A percentile compares a stretch with the other conserved stretches of the same genome.
phyloP scores from a whole-genome alignment of 352 stramenopile genomes.

The Elongisporangium undulatum region DNA sequence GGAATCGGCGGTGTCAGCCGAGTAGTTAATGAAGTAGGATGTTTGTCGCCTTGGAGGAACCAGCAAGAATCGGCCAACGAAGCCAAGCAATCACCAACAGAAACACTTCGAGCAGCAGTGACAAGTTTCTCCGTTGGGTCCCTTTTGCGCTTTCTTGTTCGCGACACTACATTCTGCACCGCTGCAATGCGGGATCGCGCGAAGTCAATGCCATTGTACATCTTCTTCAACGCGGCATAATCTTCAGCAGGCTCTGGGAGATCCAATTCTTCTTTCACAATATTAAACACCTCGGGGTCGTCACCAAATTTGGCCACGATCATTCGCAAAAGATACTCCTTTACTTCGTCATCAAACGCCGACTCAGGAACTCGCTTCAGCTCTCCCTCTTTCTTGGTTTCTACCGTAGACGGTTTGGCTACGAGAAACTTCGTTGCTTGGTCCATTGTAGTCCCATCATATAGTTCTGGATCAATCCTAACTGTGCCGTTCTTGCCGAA shows the following conservation, averaged over 20 bases:
- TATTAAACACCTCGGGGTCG: constrained; percentile 40
- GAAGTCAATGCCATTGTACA: constrained; percentile 13
- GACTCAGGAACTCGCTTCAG: constrained; percentile 17
- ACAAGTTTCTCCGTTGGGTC: not conserved
- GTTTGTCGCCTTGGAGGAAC: constrained; percentile 22
- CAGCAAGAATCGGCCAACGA: constrained; percentile 14
- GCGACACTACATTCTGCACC: constrained; percentile 17
- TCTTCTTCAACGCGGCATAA: constrained; percentile 42
- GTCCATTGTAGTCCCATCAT: constrained; percentile 55
- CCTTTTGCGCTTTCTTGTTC: constrained; percentile 1
- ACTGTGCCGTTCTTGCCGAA: constrained; percentile 70
- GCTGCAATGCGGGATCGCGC: constrained; percentile 19
- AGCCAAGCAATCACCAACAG: constrained; percentile 8
- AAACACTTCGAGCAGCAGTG: not conserved
- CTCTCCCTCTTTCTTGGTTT: constrained; percentile 2
- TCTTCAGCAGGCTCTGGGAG: constrained; percentile 35
- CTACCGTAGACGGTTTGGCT: not conserved
- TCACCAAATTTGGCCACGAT: constrained; percentile 42
- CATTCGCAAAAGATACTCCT: constrained; percentile 53
- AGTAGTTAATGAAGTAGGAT: constrained; percentile 13
- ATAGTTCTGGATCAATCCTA: constrained; percentile 56
- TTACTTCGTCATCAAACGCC: constrained; percentile 49
- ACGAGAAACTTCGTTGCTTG: constrained; percentile 16
- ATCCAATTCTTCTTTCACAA: constrained; percentile 21
- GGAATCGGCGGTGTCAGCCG: constrained; percentile 40